A percentile compares a stretch with the other conserved stretches of the same genome.
phyloP scores from a whole-genome alignment of 2,329 filamentous ascomycete species.

The Apiospora phragmitis region DNA sequence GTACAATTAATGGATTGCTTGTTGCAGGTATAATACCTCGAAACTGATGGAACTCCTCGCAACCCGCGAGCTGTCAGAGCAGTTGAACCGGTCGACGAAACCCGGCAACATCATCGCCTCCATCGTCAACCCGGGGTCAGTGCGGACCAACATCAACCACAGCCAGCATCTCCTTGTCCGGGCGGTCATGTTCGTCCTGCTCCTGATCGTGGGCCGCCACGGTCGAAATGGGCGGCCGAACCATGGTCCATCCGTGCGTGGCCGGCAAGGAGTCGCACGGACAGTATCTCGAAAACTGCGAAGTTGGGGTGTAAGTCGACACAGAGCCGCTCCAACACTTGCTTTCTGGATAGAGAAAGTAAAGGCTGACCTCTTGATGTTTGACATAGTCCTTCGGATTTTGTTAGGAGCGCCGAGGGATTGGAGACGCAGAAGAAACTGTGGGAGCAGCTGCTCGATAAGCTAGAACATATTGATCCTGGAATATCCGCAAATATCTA shows the following conservation, averaged over 20 bases:
- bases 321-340: no score
- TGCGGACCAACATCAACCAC: constrained; percentile 4
- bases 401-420: constrained; percentile 16
- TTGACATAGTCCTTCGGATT: constrained; percentile 13
- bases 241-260: constrained; percentile 18
- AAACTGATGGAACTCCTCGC: constrained; percentile 19
- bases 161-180: not conserved
- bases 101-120: constrained; percentile 15
- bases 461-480: not conserved
- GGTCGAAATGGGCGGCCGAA: constrained; percentile 17
- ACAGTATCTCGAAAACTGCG: constrained; percentile 20
- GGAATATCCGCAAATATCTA: not conserved
- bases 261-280: constrained; percentile 18
- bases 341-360: not conserved
- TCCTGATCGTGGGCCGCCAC: constrained; percentile 13
- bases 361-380: not conserved
- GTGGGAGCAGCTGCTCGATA: not conserved
- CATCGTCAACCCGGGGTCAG: constrained; percentile 18
- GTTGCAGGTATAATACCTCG: constrained; percentile 17
- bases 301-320: constrained; percentile 15
- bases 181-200: not conserved
- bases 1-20: no score
- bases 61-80: constrained; percentile 14
- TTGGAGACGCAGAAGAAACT: not conserved
- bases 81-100: constrained; percentile 13